Conservation (phyloP, 352 stramenopile genomes). For the Phytophthora crassamura region DNA sequence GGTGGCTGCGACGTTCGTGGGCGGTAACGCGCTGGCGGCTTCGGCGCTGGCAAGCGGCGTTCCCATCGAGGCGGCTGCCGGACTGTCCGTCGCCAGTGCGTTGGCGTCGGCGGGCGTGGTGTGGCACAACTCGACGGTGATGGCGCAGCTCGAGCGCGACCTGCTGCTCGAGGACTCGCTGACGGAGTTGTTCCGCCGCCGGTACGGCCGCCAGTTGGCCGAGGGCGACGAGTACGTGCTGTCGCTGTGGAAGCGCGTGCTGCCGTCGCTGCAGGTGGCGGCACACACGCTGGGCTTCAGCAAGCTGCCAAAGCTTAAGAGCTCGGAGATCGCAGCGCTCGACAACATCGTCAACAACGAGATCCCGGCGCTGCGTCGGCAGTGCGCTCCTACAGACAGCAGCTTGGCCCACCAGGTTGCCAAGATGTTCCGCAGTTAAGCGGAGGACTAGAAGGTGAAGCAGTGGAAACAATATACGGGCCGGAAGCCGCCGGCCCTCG, state of each 20-base stretch:
- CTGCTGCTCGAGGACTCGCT: slow-evolving; percentile 90
- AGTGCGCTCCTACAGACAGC: slow-evolving; percentile 81
- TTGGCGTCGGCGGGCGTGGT: slow-evolving; percentile 85
- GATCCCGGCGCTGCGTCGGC: slow-evolving; percentile 89
- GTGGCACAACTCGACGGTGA: slow-evolving; percentile 90
- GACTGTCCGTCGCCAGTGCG: slow-evolving; percentile 78
- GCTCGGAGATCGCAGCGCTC: slow-evolving; percentile 82
- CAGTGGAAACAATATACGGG: slow-evolving; percentile 29
- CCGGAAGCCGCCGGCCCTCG: slow-evolving; percentile 6
- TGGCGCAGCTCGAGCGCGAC: slow-evolving; percentile 89
- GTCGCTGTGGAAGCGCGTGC: slow-evolving; percentile 93
- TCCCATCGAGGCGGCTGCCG: slow-evolving; percentile 85
- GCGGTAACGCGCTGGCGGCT: slow-evolving; percentile 77
- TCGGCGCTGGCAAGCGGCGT: slow-evolving; percentile 81
- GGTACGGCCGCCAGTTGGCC: slow-evolving; percentile 95
- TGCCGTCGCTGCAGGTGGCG: slow-evolving; percentile 83
- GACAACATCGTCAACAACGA: slow-evolving; percentile 91
- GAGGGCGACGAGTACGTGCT: slow-evolving; percentile 98
- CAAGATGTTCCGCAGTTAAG: slow-evolving; percentile 79
- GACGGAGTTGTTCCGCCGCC: slow-evolving; percentile 92
- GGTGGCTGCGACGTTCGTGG: slow-evolving; percentile 64
- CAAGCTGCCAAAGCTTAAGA: slow-evolving; percentile 88
- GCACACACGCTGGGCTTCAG: slow-evolving; percentile 87
- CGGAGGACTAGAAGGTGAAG: slow-evolving; percentile 5
- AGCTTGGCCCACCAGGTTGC: slow-evolving; percentile 88